Base-by-base conservation (phyloP, 805 yeast species). In the Metschnikowia lochheadii region DNA sequence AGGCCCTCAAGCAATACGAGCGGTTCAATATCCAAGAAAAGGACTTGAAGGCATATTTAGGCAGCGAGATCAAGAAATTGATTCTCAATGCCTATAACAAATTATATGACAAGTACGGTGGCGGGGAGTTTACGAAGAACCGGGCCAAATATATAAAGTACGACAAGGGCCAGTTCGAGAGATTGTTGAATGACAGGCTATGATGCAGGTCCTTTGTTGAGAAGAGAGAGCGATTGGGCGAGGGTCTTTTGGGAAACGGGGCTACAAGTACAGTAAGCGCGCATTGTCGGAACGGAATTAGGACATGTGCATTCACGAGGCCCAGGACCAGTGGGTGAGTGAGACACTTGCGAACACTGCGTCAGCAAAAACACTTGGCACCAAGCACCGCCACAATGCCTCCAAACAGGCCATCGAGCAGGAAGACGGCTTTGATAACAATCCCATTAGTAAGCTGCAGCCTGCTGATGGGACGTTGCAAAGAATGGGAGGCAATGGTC, bases 61-160 rank as follows among this genome's bases (percentile, higher is more conserved):
- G 81, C 14, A 80, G 81, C 49, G 97, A 92, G 60, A 85, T 86
- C 61, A 83, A 83, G 34, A 73, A 72, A 56, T 81, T 89, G 57
- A 84, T 94, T 46, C 76, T 83, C 51, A 96, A 96, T 13, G 80
- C 92, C 49, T 92, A 92, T 68, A 83, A 85, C 61, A 82, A 94
- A 60, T 86, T 92, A 63, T 85, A 88, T 66, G 89, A 87, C 58
- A 87, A 87, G 65, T 84, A 87, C 59, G 79, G 80, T 3, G 70
- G 69, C 29, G 82, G 84, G n/a, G 89, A 84, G 48, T 84, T 84
- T 59, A 76, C 90, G 20, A 88, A 88, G 65, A 82, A 86, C 60
- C 73, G 79, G 40, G 75, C 78, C 44, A 87, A 87, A 72, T 85
- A 87, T 59, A 79, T 87, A 63, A 85, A 83, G 67, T 85, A 80